These are phyloP conservation scores for Gracilaria vermiculophylla DNA, from an alignment of 23 red algal genomes.

Conservation along the genomic window DNA sequence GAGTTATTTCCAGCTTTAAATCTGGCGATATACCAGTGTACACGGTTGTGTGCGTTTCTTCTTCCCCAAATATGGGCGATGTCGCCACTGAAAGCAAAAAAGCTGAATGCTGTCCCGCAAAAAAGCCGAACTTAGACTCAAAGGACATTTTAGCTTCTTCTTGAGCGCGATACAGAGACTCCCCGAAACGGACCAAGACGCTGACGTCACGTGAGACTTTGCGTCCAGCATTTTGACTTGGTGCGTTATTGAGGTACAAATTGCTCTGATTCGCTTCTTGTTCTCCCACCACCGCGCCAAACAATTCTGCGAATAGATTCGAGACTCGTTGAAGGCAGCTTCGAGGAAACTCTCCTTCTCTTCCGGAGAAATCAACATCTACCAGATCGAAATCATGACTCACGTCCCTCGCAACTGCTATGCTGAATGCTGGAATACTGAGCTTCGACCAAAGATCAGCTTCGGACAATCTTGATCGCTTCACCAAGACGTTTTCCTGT, in stretches of 20 bases:
- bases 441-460: conserved; percentile 31
- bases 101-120: conserved; percentile 45
- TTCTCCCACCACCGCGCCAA: conserved; percentile 44
- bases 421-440: conserved; percentile 52
- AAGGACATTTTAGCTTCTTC: conserved; percentile 29
- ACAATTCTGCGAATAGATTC: conserved; percentile 50
- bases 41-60: conserved; percentile 54
- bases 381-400: conserved; percentile 49
- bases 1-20: conserved; percentile 48
- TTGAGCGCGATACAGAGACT: conserved; percentile 55
- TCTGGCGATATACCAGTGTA: conserved; percentile 51
- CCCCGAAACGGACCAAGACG: conserved; percentile 43
- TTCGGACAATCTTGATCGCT: background rate
- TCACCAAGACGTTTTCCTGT: background rate
- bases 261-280: background rate
- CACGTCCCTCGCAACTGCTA: conserved; percentile 21
- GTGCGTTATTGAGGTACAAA: background rate
- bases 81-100: conserved; percentile 47
- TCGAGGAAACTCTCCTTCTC: conserved; percentile 60
- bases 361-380: conserved; percentile 54
- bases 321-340: conserved; percentile 44
- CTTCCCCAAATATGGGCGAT: conserved; percentile 14
- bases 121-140: conserved; percentile 58
- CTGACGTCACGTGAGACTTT: conserved; percentile 46
- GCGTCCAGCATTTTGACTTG: background rate